phyloP scores from a whole-genome alignment of 1,139 yeast genomes.

The Hyphopichia pseudoburtonii region DNA sequence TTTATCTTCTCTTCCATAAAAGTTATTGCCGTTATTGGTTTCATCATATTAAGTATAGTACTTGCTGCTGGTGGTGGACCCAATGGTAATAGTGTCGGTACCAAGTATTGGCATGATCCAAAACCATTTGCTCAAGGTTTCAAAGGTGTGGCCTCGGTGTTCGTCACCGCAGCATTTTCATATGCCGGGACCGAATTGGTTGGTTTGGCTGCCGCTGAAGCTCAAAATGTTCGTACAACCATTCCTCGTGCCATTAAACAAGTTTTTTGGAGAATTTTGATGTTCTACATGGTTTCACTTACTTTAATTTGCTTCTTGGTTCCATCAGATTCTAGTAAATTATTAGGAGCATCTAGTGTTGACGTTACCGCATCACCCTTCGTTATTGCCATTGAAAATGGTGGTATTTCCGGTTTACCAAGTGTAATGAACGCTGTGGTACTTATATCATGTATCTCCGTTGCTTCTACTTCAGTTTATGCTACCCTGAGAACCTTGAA shows the following conservation, averaged over 20 bases:
- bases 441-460: conserved; percentile 41
- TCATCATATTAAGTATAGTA: conserved; percentile 30
- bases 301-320: conserved; percentile 33
- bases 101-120: conserved; percentile 30
- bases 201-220: conserved; percentile 43
- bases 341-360: conserved; percentile 27
- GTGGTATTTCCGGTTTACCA: conserved; percentile 49
- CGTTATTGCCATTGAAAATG: conserved; percentile 52
- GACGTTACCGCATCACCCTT: conserved; percentile 49
- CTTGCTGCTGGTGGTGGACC: conserved; percentile 37
- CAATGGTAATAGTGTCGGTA: conserved; percentile 23
- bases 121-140: conserved; percentile 40
- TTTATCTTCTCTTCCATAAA: conserved; percentile 31
- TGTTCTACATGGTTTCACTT: conserved; percentile 34
- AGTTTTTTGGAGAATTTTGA: conserved; percentile 35
- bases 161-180: conserved; percentile 42
- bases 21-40: conserved; percentile 32
- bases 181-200: conserved; percentile 44
- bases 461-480: conserved; percentile 46
- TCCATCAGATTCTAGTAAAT: conserved; percentile 23
- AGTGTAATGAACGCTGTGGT: conserved; percentile 47
- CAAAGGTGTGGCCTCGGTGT: conserved; percentile 42
- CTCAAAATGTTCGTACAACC: conserved; percentile 37
- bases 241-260: conserved; percentile 43
- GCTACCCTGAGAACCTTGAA: conserved; percentile 45